Base-by-base conservation (phyloP, 2,329 filamentous ascomycete species). In the Anisogramma anomala region DNA sequence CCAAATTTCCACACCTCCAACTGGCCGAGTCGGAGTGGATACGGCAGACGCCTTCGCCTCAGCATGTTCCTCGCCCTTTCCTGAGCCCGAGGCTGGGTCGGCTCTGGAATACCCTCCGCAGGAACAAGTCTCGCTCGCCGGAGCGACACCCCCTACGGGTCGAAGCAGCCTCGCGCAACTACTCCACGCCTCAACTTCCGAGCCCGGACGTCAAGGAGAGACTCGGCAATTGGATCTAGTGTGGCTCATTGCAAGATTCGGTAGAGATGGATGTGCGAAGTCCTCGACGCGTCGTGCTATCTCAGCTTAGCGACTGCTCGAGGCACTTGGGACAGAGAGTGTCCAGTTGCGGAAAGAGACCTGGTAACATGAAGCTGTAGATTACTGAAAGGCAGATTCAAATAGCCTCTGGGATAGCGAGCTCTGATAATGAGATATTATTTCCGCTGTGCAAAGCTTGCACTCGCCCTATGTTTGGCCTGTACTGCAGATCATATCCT, bases 181-280 rank as follows among this genome's bases (percentile, higher is more conserved):
- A 36, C 14, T 41, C 44, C 7, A 41, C 37, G 10, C 37, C 44
- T 30, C 26, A 44, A 6, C 32, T 44, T 9, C 26, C 13, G 23
- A 23, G 31, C 19, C 41, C 27, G 4, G 22, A 35, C 19, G 34
- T 28, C 26, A 36, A 41, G 17, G 37, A 38, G 26, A 40, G 31
- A 27, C 31, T 36, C 35, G 41, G 44, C 33, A 47, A 47, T 32
- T 47, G 44, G 44, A 47, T 47, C 34, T 47, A 47, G 44, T 47
- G 44, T 44, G 41, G 44, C 44, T 47, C 44, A 32, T 31, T 41
- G 37, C 33, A 47, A 17, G 27, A 13, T 15, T 47, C 26, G 25
- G 33, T 41, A 13, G 30, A 14, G 11, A 38, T 18, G 8, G 31
- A 33, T 22, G 10, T 10, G 9, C 32, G 18, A 19, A 14, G 30